Conservation (phyloP, 805 yeast species). For the Blastobotrys attinorum region DNA sequence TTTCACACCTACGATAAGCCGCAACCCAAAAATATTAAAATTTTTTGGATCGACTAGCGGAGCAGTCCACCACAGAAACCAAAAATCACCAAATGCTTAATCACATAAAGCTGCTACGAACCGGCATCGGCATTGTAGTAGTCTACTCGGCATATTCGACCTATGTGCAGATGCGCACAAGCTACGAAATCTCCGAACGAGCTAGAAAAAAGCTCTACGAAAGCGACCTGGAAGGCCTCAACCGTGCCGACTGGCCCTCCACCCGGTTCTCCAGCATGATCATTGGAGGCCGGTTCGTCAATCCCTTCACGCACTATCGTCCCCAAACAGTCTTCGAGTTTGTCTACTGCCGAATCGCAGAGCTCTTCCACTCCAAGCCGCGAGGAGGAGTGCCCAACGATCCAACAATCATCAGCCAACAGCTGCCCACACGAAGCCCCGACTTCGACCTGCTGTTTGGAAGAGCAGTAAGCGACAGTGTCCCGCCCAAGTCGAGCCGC, state of each 20-base stretch:
- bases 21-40: too few species aligned
- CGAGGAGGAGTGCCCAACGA: conserved; percentile 53
- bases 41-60: too few species aligned
- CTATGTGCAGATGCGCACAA: conserved; percentile 49
- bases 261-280: conserved; percentile 37
- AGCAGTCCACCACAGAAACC: too few species aligned
- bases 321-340: conserved; percentile 87
- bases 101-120: background rate
- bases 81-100: background rate
- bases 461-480: background rate
- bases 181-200: conserved; percentile 43
- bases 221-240: conserved; percentile 16
- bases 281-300: conserved; percentile 75
- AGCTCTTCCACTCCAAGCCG: conserved; percentile 52
- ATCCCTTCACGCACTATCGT: conserved; percentile 85
- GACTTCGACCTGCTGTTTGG: conserved; percentile 37
- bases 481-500: conserved; percentile 25
- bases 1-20: too few species aligned
- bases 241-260: conserved; percentile 17
- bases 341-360: conserved; percentile 61
- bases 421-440: conserved; percentile 57
- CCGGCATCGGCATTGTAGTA: conserved; percentile 19
- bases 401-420: conserved; percentile 39
- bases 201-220: conserved; percentile 24
- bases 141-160: conserved; percentile 61